These are phyloP conservation scores for Verticillium isaacii DNA, from an alignment of 2,329 filamentous ascomycete genomes.

Conservation along the genomic window DNA sequence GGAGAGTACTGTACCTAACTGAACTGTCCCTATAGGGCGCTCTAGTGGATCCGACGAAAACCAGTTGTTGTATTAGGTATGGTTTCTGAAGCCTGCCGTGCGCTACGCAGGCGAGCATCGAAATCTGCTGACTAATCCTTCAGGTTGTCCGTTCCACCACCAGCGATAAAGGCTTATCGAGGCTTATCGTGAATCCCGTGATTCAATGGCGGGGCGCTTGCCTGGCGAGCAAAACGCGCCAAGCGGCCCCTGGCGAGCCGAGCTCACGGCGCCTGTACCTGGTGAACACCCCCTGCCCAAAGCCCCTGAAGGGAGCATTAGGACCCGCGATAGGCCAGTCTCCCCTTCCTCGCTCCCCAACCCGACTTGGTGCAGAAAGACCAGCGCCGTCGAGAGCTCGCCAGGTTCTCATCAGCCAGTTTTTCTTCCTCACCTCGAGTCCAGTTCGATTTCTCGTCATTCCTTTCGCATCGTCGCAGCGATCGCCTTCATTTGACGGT, in stretches of 20 bases:
- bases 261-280: not conserved
- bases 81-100: no score
- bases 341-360: not conserved
- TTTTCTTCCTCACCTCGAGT: not conserved
- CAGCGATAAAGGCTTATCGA: not conserved
- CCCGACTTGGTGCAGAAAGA: not conserved
- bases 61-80: no score
- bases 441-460: not conserved
- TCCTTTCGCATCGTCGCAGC: not conserved
- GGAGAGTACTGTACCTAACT: no score
- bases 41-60: no score
- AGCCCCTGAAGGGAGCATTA: not conserved
- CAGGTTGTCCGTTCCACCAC: no score
- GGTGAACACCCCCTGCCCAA: not conserved
- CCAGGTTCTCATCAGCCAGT: not conserved
- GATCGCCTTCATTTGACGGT: not conserved
- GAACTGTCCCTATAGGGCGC: no score
- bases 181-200: not conserved
- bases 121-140: no score
- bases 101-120: no score
- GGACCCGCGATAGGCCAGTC: not conserved
- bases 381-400: not conserved
- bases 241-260: not conserved
- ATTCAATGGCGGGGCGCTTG: not conserved
- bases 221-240: not conserved